Evolutionary conservation across 257 asterid species (phyloP), one percentile per base, ranked within the genome.

Genomic region (Capsicum pubescens): DNA sequence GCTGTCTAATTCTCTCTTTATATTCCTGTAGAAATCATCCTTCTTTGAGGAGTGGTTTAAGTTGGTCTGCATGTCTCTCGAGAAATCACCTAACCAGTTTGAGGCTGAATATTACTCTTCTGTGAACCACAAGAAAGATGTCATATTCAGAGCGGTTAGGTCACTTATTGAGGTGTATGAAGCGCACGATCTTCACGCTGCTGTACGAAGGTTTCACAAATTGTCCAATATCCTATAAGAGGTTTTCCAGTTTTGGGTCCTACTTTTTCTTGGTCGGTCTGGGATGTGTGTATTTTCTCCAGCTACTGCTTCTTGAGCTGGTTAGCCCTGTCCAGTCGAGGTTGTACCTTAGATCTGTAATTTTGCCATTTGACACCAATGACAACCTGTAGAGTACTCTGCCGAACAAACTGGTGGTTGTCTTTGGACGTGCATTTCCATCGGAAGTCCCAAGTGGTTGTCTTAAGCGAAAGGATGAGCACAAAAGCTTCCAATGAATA

Each of bases 1-100:
- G 48, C 10, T 67, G 32, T 68, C 16, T 19, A 19, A 58, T 79
- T 15, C 81, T 82, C 77, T 10, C 35, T 82, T 81, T 79, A 76
- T 61, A 11, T 67, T 76, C 48, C 14, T 76, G 71, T 81, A 95
- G 99, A 94, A 95, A 92, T 90, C 97, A 82, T 82, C 91, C 60
- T 95, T 94, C 86, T 91, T 95, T 12, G 97, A 93, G 86, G 91
- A 83, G 87, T 95, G 99, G 99, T 82, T 95, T 42, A 84, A 87
- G 80, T 90, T 87, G 55, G 84, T 94, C 88, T 92, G 93, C 92
- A 82, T 89, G 26, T 90, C 93, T 89, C 90, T 95, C 26, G 90
- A 87, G 87, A 97, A 88, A 79, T 83, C 89, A 61, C 87, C 86
- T 77, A 83, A 70, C 83, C 91, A 82, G 87, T 57, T 80, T 36